Evolutionary conservation across 345 rosid genomes (phyloP), one percentile per base, ranked within the genome.

Genomic region (Balakata baccata): DNA sequence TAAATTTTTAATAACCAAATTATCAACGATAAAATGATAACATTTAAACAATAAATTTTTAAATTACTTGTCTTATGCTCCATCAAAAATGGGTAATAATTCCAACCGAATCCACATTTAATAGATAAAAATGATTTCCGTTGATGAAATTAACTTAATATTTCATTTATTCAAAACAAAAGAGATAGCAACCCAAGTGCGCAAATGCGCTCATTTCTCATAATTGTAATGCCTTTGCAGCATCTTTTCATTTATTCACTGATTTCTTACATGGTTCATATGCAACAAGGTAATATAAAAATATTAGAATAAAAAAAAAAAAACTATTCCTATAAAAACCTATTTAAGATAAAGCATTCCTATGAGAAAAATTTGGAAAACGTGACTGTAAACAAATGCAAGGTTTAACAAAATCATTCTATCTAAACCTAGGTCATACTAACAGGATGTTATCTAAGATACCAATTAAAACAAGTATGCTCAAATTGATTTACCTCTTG

Each of bases 241-340:
- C 25, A 52, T 53, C 62, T 38, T 41, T 58, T 81, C 38, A 22
- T 34, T 49, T 66, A 60, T 66, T 53, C 76, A 57, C 34, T 38
- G n/a, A 71, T 57, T 56, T 63, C 25, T 59, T 63, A 47, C 60
- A 69, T 29, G 11, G 53, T 47, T 66, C 25, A 63, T 62, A 75
- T 70, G 50, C 64, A 71, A 14, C 34, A 13, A 12, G 41, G 41
- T 49, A 29, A 49, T 1, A 54, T 37, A 18, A 1, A 68, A 6
- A n/a, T n/a, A n/a, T n/a, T n/a, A n/a, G n/a, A n/a, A n/a, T n/a
- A n/a, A n/a, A 50, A 51, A 3, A 14, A 1, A 1, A 29, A 29
- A 50, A 51, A 3, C 14, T 51, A 17, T 6, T 39, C 56, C 51
- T 7, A 22, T 66, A 70, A 29, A 20, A 49, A 18, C 38, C 60